phyloP scores from a whole-genome alignment of 129 eudicot species.

The Flaveria ramosissima region DNA sequence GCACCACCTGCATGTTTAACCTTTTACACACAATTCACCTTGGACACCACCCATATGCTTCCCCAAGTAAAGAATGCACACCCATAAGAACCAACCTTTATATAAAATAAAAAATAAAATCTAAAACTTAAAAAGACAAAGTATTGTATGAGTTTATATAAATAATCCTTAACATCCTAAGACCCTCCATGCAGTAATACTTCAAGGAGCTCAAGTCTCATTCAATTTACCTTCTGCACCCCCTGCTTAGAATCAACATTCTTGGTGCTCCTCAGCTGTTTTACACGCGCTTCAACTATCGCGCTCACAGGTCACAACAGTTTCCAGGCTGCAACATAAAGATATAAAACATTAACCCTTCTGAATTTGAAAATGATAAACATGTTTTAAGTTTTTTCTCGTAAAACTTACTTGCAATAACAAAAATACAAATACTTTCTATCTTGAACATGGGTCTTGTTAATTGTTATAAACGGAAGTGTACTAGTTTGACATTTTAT shows the following conservation, averaged over 20 bases:
- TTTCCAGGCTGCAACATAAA: slow-evolving; percentile 41
- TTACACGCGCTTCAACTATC: slow-evolving; percentile 8
- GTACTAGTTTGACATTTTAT: not conserved
- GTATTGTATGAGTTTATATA: slow-evolving; percentile 27
- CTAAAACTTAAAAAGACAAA: slow-evolving; percentile 17
- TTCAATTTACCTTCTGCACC: slow-evolving; percentile 21
- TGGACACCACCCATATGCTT: slow-evolving; percentile 26
- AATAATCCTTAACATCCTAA: slow-evolving; percentile 28
- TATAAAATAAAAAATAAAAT: not conserved
- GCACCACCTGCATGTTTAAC: slow-evolving; percentile 19
- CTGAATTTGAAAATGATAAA: not conserved
- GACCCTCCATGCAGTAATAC: slow-evolving; percentile 35
- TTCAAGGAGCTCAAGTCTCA: slow-evolving; percentile 28
- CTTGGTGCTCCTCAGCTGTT: slow-evolving; percentile 25
- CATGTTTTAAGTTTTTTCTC: not conserved
- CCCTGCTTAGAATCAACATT: slow-evolving; percentile 20
- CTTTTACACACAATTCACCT: slow-evolving; percentile 25
- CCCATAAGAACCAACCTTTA: slow-evolving; percentile 5
- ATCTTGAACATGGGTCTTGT: too few relatives aligned
- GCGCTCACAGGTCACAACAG: slow-evolving; percentile 16
- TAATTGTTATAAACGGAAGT: not conserved
- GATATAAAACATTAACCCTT: not conserved
- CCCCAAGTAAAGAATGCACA: slow-evolving; percentile 37
- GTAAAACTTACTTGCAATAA: not conserved
- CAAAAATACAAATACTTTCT: too few relatives aligned